Conservation (phyloP, 2,329 filamentous ascomycete genomes). For the Neopestalotiopsis sp. region DNA sequence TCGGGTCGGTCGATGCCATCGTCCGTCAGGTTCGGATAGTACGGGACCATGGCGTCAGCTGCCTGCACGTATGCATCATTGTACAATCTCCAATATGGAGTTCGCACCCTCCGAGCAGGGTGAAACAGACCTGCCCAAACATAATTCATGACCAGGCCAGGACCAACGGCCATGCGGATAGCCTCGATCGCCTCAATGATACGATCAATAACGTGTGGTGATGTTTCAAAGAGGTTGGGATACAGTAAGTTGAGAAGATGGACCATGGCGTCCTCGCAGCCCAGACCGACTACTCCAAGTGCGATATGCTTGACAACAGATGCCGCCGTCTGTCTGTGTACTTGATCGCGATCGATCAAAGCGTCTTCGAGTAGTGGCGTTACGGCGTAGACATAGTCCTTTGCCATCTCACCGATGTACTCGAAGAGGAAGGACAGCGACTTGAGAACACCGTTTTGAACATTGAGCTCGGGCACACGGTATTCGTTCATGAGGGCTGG, state of each 20-base stretch:
- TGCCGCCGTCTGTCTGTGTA: conserved; percentile 95
- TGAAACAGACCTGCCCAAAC: conserved; percentile 98
- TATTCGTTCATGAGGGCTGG: conserved; percentile 99
- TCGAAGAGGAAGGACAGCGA: conserved; percentile 97
- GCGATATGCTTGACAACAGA: conserved; percentile 98
- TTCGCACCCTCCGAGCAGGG: conserved; percentile 90
- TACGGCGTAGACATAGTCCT: conserved; percentile 98
- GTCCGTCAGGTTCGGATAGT: conserved; percentile 87
- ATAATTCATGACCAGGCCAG: conserved; percentile 94
- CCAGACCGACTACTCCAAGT: conserved; percentile 93
- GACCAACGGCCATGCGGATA: conserved; percentile 89
- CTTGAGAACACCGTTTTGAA: conserved; percentile 98
- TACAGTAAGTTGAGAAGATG: conserved; percentile 95
- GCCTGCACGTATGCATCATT: conserved; percentile 96
- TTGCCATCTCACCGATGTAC: conserved; percentile 99
- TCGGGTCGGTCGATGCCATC: conserved; percentile 81
- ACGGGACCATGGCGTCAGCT: conserved; percentile 94
- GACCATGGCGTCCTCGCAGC: conserved; percentile 98
- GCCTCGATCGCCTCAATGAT: conserved; percentile 98
- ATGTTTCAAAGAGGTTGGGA: conserved; percentile 97
- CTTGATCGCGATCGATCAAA: conserved; percentile 96
- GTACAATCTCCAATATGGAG: conserved; percentile 95
- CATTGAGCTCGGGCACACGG: conserved; percentile 95
- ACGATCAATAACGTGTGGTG: conserved; percentile 96
- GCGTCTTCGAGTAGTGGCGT: conserved; percentile 95